Base-by-base conservation (phyloP, 106 monocot species). In the Apostasia ramifera region DNA sequence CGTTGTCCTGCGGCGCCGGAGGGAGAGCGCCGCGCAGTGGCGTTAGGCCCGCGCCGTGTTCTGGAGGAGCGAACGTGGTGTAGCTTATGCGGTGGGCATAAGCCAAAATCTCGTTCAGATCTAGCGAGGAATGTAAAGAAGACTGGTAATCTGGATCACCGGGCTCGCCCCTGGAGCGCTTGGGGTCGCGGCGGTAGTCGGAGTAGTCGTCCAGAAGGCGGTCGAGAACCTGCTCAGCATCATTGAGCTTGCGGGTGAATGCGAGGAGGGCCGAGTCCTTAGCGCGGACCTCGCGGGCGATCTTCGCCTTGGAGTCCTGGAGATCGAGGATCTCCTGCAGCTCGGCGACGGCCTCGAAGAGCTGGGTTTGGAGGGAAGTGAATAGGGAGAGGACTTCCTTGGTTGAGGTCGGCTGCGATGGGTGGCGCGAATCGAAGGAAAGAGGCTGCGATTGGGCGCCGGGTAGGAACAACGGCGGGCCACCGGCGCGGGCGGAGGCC, bases 61-160 rank as follows among this genome's bases (percentile, higher is more conserved):
- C 97, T 26, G 97, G 97, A 2, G 97, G 97, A 3, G 97, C 97
- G 59, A 92, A 97, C 37, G 97, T 97, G 48, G 97, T 97, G 77
- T 97, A 97, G 70, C 97, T 97, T 57, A 97, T 87, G n/a, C 87
- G 80, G 61, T 92, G 97, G 1, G 92, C 97, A 62, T 87, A 90
- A 8, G 89, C 70, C 5, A 97, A 69, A 8, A 90, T 70, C 8
- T 97, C 85, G 15, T 85, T 45, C 15, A 92, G 72, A 53, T 87
- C 81, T n/a, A 94, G 58, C 9, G 74, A 71, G 59, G 89, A 79
- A 6, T 69, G 70, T 9, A 80, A 63, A 2, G 82, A 76, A 47
- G 54, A 51, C 45, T 48, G n/a, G 45, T 12, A 57, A 10, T 63
- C 51, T 4, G 47, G 8, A 8, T 41, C 55, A 4, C 51, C 55